phyloP scores from a whole-genome alignment of 192 early-diverging fungal species.

The Paraglomus brasilianum region DNA sequence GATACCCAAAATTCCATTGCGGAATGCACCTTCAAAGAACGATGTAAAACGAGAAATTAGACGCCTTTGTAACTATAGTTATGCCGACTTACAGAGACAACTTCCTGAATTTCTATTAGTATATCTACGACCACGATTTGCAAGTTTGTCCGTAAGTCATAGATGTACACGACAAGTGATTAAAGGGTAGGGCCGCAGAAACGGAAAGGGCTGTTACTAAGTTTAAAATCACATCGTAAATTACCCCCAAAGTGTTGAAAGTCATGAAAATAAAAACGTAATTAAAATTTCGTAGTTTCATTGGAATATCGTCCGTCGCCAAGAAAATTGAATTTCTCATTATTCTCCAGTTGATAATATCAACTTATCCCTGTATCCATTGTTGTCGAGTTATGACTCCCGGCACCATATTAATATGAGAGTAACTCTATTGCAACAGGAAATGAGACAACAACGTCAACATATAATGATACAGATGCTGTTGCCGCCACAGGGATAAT shows the following conservation, averaged over 20 bases:
- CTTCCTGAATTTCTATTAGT: neutral
- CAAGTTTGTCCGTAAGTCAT: constrained; percentile 9
- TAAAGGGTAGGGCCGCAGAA: constrained; percentile 13
- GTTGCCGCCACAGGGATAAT: no score
- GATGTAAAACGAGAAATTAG: constrained; percentile 3
- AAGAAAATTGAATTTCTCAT: no score
- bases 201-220: constrained; percentile 28
- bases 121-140: neutral
- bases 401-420: no score
- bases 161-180: constrained; percentile 27
- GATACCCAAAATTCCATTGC: constrained; percentile 31
- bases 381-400: no score
- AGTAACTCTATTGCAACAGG: no score
- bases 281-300: no score
- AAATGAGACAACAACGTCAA: no score
- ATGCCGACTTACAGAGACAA: neutral
- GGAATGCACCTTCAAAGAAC: constrained; percentile 32
- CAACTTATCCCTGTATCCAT: no score
- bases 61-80: constrained; percentile 11
- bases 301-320: no score
- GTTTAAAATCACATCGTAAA: constrained; percentile 24
- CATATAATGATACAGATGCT: no score
- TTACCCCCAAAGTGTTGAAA: constrained; percentile 21
- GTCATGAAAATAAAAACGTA: no score
- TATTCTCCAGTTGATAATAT: no score